A percentile compares a stretch with the other conserved stretches of the same genome.
Conservation (phyloP, 1,139 yeast species). For the Kodamaea derodonti region DNA sequence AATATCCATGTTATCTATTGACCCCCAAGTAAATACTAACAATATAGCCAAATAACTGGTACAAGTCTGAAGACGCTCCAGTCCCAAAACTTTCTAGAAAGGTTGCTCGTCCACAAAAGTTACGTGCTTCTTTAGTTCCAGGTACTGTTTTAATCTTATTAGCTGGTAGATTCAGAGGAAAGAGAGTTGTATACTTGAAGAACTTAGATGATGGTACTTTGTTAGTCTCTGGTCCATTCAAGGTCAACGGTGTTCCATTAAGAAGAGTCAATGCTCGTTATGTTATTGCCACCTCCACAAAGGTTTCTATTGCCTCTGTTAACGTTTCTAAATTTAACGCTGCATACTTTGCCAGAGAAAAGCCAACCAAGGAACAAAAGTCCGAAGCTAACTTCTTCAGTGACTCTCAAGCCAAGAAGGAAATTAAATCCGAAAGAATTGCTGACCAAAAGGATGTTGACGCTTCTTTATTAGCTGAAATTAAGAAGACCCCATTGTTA, state of each 20-base stretch:
- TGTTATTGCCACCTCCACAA: constrained; percentile 98
- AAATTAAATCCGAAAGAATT: constrained; percentile 90
- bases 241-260: constrained; percentile 99
- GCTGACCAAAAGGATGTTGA: constrained; percentile 98
- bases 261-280: constrained; percentile 99
- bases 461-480: constrained; percentile 87
- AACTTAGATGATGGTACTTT: constrained; percentile 98
- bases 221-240: constrained; percentile 99
- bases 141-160: constrained; percentile 97
- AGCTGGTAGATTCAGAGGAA: constrained; percentile 99
- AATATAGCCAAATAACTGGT: constrained; percentile 86
- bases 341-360: constrained; percentile 97
- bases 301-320: constrained; percentile 73
- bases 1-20: no score
- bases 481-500: constrained; percentile 97
- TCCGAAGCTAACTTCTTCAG: constrained; percentile 95
- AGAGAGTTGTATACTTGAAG: constrained; percentile 99
- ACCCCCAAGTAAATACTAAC: no score
- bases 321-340: constrained; percentile 91
- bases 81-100: constrained; percentile 86
- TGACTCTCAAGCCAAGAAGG: constrained; percentile 83
- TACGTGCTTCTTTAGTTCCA: constrained; percentile 96
- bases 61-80: constrained; percentile 92
- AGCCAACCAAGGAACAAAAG: constrained; percentile 70
- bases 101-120: constrained; percentile 90